These are phyloP conservation scores for Boletellus emodensis DNA, from an alignment of 768 basidiomycete genomes.

Conservation along the genomic window DNA sequence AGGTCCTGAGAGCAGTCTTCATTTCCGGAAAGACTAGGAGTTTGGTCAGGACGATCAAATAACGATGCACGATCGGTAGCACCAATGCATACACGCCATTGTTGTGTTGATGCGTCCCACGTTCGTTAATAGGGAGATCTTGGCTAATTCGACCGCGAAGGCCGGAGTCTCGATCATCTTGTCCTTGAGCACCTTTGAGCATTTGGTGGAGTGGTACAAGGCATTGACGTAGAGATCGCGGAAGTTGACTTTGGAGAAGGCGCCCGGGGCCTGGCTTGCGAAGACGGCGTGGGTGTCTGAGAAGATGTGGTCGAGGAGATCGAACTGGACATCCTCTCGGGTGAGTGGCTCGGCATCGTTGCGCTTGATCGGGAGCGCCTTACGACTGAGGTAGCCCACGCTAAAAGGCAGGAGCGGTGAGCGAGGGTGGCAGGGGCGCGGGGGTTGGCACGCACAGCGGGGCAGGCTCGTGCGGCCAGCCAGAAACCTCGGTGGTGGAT, in stretches of 20 bases:
- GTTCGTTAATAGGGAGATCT: slow-evolving; percentile 82
- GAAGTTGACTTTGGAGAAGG: slow-evolving; percentile 60
- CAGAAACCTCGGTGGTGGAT: slow-evolving; percentile 37
- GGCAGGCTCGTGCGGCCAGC: slow-evolving; percentile 47
- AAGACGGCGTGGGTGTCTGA: slow-evolving; percentile 64
- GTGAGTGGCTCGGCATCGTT: slow-evolving; percentile 80
- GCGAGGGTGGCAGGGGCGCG: slow-evolving; percentile 8
- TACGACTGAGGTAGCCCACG: slow-evolving; percentile 57
- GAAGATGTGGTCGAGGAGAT: slow-evolving; percentile 80
- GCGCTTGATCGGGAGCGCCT: slow-evolving; percentile 73
- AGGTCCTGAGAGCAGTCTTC: slow-evolving; percentile 85
- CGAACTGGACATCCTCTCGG: slow-evolving; percentile 82
- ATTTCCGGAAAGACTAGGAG: slow-evolving; percentile 83
- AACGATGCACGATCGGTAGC: slow-evolving; percentile 5
- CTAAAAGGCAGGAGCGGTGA: slow-evolving; percentile 27
- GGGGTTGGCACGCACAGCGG: slow-evolving; percentile 45
- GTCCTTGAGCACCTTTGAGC: slow-evolving; percentile 83
- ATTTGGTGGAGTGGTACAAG: slow-evolving; percentile 74
- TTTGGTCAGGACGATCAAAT: slow-evolving; percentile 17
- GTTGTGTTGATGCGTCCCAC: slow-evolving; percentile 92
- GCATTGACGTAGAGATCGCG: slow-evolving; percentile 81
- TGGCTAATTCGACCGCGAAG: slow-evolving; percentile 75
- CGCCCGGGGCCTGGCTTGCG: slow-evolving; percentile 55
- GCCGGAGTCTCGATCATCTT: slow-evolving; percentile 81
- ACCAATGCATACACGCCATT: slow-evolving; percentile 64